Evolutionary conservation across 805 yeast species (phyloP).

Genomic region (Myxozyma neotropica): DNA sequence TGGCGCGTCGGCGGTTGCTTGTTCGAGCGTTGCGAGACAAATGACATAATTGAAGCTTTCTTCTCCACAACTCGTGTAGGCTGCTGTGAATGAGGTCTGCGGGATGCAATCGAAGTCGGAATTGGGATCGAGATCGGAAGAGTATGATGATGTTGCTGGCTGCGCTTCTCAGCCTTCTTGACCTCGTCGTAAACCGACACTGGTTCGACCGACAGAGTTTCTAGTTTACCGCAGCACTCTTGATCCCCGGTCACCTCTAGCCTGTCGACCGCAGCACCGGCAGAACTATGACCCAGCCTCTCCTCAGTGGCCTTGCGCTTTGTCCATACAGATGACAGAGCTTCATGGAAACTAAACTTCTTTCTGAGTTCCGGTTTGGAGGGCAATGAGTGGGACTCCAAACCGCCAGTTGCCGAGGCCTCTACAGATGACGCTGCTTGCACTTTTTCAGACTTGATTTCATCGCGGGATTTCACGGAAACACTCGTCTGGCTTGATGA

Average conservation of each 20-base stretch:
- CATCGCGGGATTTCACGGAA: background rate
- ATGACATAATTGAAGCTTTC: background rate
- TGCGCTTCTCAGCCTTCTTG: background rate
- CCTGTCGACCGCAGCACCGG: no score
- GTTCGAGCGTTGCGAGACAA: background rate
- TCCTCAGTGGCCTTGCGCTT: background rate
- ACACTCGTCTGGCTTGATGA: background rate
- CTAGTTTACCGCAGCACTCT: background rate
- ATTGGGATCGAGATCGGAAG: background rate
- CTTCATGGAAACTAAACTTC: slow-evolving; percentile 8
- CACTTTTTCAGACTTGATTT: background rate
- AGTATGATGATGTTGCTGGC: background rate
- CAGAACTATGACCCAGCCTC: background rate
- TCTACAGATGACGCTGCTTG: background rate
- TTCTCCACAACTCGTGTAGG: background rate
- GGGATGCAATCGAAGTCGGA: background rate
- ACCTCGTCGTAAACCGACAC: no score
- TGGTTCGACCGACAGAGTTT: background rate
- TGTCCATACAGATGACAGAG: background rate
- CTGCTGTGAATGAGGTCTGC: background rate
- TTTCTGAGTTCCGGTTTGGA: background rate
- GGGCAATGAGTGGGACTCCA: background rate
- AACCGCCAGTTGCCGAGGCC: background rate
- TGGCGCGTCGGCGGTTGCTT: background rate
- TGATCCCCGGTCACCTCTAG: no score